A percentile compares a stretch with the other conserved stretches of the same genome.
phyloP scores from a whole-genome alignment of 768 basidiomycete species.

The Filobasidium wieringae region DNA sequence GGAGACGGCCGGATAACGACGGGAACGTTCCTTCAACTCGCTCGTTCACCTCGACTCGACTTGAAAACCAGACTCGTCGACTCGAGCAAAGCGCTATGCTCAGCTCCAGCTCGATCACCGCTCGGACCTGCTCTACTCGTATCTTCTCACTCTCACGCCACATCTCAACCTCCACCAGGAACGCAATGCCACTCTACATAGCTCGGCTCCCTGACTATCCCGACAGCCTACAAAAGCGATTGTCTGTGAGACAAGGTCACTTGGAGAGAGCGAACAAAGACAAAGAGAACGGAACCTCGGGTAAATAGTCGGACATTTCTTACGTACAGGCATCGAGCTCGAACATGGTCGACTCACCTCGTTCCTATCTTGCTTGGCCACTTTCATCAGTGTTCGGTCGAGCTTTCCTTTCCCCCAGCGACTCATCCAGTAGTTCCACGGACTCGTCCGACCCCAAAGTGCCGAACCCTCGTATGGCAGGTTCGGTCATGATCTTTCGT shows the following conservation, averaged over 20 bases:
- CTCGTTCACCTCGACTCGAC: too few relatives aligned
- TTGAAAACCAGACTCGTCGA: too few relatives aligned
- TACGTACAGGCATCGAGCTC: neutral
- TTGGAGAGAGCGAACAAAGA: slow-evolving; percentile 23
- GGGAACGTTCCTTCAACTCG: too few relatives aligned
- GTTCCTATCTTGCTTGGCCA: neutral
- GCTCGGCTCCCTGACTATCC: slow-evolving; percentile 32
- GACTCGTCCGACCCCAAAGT: neutral
- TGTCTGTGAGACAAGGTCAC: slow-evolving; percentile 27
- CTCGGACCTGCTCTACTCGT: too few relatives aligned
- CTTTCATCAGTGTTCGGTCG: slow-evolving; percentile 22
- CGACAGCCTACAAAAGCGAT: slow-evolving; percentile 22
- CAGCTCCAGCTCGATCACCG: too few relatives aligned
- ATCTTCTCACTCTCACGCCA: too few relatives aligned
- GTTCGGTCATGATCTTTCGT: slow-evolving; percentile 20
- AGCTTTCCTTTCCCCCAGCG: slow-evolving; percentile 14
- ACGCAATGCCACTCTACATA: slow-evolving; percentile 35
- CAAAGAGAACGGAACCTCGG: slow-evolving; percentile 13
- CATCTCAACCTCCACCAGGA: too few relatives aligned
- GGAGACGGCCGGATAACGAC: too few relatives aligned
- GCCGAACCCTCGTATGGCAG: slow-evolving; percentile 17
- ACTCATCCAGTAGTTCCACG: slow-evolving; percentile 8
- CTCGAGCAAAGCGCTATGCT: too few relatives aligned
- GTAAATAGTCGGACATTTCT: slow-evolving; percentile 11
- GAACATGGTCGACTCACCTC: neutral